Evolutionary conservation across 805 yeast species (phyloP).

Genomic region (Metschnikowia borealis): DNA sequence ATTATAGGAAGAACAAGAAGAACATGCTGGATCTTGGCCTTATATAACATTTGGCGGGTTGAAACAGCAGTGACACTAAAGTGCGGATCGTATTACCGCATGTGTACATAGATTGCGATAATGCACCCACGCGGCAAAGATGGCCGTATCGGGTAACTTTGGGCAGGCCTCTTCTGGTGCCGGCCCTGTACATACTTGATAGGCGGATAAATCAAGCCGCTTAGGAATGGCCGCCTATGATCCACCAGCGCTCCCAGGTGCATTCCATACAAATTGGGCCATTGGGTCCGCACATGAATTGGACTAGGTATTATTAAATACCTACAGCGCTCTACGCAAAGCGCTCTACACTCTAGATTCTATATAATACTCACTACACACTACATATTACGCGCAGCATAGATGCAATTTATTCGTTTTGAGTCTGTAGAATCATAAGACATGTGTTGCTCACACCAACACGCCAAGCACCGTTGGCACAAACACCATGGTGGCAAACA

Average conservation of each 20-base stretch:
- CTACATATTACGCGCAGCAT: background rate
- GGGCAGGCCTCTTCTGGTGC: background rate
- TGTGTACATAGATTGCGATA: background rate
- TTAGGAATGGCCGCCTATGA: background rate
- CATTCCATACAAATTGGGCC: background rate
- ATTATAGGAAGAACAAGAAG: background rate
- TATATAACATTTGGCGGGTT: background rate
- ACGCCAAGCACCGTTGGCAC: conserved; percentile 11
- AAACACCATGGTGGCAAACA: conserved; percentile 12
- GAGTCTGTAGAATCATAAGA: background rate
- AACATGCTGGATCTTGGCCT: background rate
- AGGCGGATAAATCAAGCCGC: background rate
- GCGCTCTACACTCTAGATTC: no score
- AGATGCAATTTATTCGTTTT: background rate
- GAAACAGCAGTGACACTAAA: background rate
- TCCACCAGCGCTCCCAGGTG: background rate
- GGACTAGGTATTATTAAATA: no score
- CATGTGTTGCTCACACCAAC: background rate
- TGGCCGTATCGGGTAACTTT: conserved; percentile 1
- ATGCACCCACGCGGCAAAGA: background rate
- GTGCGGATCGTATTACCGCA: conserved; percentile 3
- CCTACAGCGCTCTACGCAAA: no score
- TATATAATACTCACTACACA: no score
- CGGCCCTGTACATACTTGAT: background rate
- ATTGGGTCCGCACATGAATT: background rate